A percentile compares a stretch with the other conserved stretches of the same genome.
These are phyloP conservation scores for Eustoma russellianum DNA, from an alignment of 257 asterid genomes.

Conservation along the genomic window DNA sequence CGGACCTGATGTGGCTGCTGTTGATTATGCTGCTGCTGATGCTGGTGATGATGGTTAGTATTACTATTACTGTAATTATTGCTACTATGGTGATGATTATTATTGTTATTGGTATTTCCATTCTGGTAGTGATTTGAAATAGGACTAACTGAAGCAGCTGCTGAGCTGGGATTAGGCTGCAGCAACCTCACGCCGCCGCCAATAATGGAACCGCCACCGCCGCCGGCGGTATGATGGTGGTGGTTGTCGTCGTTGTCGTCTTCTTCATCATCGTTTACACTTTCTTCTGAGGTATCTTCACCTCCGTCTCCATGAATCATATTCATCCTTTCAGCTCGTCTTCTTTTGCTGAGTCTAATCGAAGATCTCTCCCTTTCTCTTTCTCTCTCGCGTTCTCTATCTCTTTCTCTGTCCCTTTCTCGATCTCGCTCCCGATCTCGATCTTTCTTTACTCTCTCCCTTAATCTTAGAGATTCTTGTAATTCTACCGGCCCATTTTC, in stretches of 20 bases:
- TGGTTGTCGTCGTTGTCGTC: slow-evolving; percentile 54
- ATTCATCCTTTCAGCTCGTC: slow-evolving; percentile 63
- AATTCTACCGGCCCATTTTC: slow-evolving; percentile 77
- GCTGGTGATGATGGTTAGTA: slow-evolving; percentile 40
- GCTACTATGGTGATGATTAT: slow-evolving; percentile 21
- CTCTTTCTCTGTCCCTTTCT: slow-evolving; percentile 41
- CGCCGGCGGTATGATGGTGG: slow-evolving; percentile 9
- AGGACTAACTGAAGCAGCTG: slow-evolving; percentile 5
- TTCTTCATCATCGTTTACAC: slow-evolving; percentile 70
- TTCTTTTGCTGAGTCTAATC: slow-evolving; percentile 54
- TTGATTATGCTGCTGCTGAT: slow-evolving; percentile 39
- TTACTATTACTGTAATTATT: slow-evolving; percentile 1
- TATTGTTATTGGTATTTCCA: slow-evolving; percentile 9
- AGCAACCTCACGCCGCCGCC: slow-evolving; percentile 30
- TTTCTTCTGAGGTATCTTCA: slow-evolving; percentile 81
- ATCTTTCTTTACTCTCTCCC: slow-evolving; percentile 92
- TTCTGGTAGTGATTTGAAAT: slow-evolving; percentile 36
- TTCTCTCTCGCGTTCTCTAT: slow-evolving; percentile 11
- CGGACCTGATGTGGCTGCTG: slow-evolving; percentile 50
- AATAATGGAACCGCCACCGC: no score
- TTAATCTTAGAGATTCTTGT: slow-evolving; percentile 66
- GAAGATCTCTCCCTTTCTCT: slow-evolving; percentile 57
- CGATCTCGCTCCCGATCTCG: slow-evolving; percentile 75
- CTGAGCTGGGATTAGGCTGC: slow-evolving; percentile 24
- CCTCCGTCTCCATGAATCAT: slow-evolving; percentile 35